phyloP scores from a whole-genome alignment of 83 land plant genomes.

The Thuja plicata region DNA sequence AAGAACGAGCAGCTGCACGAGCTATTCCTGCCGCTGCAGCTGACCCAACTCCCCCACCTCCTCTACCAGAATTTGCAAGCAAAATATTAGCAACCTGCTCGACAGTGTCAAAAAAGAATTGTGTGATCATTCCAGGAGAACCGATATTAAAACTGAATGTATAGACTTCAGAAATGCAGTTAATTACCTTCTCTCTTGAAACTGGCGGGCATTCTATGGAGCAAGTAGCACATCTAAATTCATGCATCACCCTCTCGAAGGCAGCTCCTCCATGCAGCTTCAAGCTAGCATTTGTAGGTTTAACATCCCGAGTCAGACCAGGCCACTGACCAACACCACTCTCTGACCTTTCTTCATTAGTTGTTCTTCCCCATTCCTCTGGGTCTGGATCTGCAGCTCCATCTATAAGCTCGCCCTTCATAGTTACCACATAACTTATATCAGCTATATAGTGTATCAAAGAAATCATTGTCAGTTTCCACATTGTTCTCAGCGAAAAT shows the following conservation, averaged over 20 bases:
- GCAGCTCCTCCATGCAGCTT: conserved; percentile 97
- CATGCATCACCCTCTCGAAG: conserved; percentile 91
- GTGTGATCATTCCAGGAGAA: background rate
- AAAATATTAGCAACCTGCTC: conserved; percentile 87
- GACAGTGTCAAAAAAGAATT: background rate
- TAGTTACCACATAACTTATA: conserved; percentile 8
- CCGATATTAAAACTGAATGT: background rate
- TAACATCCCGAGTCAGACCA: conserved; percentile 61
- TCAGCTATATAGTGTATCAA: background rate
- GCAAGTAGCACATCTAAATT: conserved; percentile 86
- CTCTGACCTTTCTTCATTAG: conserved; percentile 64
- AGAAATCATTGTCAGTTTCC: background rate
- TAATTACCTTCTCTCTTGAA: conserved; percentile 78
- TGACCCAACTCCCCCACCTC: conserved; percentile 47
- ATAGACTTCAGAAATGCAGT: background rate
- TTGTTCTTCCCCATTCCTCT: conserved; percentile 87
- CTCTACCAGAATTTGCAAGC: conserved; percentile 87
- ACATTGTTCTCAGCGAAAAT: background rate
- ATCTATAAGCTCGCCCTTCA: conserved; percentile 71
- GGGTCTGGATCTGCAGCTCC: conserved; percentile 94
- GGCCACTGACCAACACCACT: conserved; percentile 92
- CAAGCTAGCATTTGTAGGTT: conserved; percentile 72
- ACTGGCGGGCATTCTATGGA: conserved; percentile 90
- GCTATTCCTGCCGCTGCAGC: conserved; percentile 91
- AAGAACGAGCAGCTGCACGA: conserved; percentile 86